Base-by-base conservation (phyloP, 495 filamentous ascomycete species). In the Endocarpon pusillum region DNA sequence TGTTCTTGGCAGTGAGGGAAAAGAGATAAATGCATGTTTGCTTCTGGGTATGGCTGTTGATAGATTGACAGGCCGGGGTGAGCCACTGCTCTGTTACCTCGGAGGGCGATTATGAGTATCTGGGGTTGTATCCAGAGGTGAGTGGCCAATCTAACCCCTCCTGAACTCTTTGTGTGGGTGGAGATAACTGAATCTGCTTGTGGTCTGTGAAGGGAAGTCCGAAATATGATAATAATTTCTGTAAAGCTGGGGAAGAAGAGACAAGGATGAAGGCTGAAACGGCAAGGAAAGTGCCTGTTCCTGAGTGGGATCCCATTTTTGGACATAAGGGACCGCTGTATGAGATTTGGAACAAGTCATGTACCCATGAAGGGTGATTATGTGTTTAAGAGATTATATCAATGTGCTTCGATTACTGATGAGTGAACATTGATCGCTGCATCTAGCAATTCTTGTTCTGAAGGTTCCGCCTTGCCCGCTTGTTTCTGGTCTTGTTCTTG, bases 61-160 rank as follows among this genome's bases (percentile, higher is more conserved):
- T 22, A 26, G n/a, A 7, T 21, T n/a, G 15, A 23, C 21, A 48
- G 47, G 54, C 56, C 23, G 55, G 53, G 18, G 53, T 58, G 20
- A 45, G 45, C 9, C 56, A 58, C 40, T 48, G 53, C 32, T 55
- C 48, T 33, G 16, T 53, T 2, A 31, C 44, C 21, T 47, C 42
- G 10, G 49, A 50, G n/a, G 43, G 32, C 2, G 56, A 49, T 18
- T 59, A 57, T 38, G 51, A 54, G 33, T 57, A 59, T 43, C 34
- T 59, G 8, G 55, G 54, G 3, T 36, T 58, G 7, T 58, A 59
- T 47, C 55, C 55, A 5, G 34, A 57, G 40, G 54, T 51, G 42
- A 17, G 35, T 39, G 15, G 19, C 6, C 8, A 4, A 4, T 9
- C 5, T 5, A 9, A 14, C 19, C 25, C 29, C 19, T 32, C 7